Evolutionary conservation across 139 green algal species (phyloP).

Genomic region (Nannochloris sp.): DNA sequence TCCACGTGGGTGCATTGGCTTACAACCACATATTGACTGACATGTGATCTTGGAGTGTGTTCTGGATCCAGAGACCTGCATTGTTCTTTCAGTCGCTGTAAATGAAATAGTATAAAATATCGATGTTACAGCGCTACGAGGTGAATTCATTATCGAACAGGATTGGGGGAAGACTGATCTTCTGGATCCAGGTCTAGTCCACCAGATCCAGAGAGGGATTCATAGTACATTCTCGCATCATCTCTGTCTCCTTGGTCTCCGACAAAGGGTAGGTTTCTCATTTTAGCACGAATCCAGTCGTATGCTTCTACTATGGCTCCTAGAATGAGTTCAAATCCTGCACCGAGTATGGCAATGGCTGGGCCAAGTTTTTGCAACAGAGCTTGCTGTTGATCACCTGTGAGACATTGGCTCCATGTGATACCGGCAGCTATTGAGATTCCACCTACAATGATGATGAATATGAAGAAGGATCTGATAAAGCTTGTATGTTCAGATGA

Average conservation of each 20-base stretch:
- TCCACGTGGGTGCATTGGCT: too few species aligned
- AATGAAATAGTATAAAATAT: background rate
- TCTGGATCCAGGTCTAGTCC: constrained; percentile 26
- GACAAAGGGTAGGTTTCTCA: background rate
- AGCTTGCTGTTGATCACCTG: background rate
- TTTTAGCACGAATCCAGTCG: constrained; percentile 17
- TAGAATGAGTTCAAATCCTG: constrained; percentile 9
- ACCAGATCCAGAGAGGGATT: constrained; percentile 4
- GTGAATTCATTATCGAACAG: background rate
- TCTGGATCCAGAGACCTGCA: too few species aligned
- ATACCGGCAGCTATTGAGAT: constrained; percentile 21
- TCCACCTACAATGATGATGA: constrained; percentile 19
- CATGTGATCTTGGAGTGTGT: too few species aligned
- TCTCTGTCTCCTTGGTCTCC: background rate
- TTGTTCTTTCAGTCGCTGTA: too few species aligned
- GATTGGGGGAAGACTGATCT: constrained; percentile 19
- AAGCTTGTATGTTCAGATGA: background rate
- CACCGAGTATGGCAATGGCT: background rate
- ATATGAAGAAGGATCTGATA: constrained; percentile 20
- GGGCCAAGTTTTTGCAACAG: constrained; percentile 3
- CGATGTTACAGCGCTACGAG: background rate
- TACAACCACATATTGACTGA: too few species aligned
- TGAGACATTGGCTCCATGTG: constrained; percentile 24
- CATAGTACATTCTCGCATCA: constrained; percentile 17
- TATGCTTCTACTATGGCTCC: constrained; percentile 18